A percentile compares a stretch with the other conserved stretches of the same genome.
phyloP scores from a whole-genome alignment of 164 flowering plant genomes.

The Chimonanthus salicifolius region DNA sequence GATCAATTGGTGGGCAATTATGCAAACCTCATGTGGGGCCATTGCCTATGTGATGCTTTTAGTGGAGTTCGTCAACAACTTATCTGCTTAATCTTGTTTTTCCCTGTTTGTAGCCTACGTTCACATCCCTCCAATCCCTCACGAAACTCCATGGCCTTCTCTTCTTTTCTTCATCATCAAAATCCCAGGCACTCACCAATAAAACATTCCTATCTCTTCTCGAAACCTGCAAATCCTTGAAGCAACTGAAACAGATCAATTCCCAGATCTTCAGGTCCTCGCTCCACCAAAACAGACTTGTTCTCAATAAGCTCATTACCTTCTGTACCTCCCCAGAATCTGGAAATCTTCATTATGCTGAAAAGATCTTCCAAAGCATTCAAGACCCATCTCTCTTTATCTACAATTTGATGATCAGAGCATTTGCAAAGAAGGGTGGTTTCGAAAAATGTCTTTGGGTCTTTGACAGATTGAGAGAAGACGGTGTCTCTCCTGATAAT shows the following conservation, averaged over 20 bases:
- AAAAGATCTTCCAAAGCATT: slow-evolving; percentile 32
- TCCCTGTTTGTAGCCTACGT: background rate
- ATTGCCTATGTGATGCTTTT: too few species aligned
- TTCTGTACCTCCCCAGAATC: slow-evolving; percentile 37
- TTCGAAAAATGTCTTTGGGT: slow-evolving; percentile 30
- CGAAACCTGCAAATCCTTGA: slow-evolving; percentile 45
- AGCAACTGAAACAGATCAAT: slow-evolving; percentile 50
- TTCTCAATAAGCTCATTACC: slow-evolving; percentile 44
- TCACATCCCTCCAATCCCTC: background rate
- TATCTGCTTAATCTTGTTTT: too few species aligned
- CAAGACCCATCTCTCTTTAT: slow-evolving; percentile 38
- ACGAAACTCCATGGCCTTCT: background rate
- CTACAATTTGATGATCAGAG: slow-evolving; percentile 63
- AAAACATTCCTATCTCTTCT: slow-evolving; percentile 38
- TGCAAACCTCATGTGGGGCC: too few species aligned
- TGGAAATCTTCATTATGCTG: slow-evolving; percentile 43
- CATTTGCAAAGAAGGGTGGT: slow-evolving; percentile 32
- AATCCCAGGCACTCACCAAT: slow-evolving; percentile 23
- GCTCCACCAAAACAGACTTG: slow-evolving; percentile 25
- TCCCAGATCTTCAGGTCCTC: slow-evolving; percentile 42
- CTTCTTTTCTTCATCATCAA: slow-evolving; percentile 1
- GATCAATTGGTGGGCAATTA: too few species aligned
- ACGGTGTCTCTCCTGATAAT: slow-evolving; percentile 55
- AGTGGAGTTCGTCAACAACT: too few species aligned
- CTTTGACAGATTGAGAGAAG: slow-evolving; percentile 37